These are phyloP conservation scores for Tulasnella sp. DNA, from an alignment of 768 basidiomycete species.

Conservation along the genomic window DNA sequence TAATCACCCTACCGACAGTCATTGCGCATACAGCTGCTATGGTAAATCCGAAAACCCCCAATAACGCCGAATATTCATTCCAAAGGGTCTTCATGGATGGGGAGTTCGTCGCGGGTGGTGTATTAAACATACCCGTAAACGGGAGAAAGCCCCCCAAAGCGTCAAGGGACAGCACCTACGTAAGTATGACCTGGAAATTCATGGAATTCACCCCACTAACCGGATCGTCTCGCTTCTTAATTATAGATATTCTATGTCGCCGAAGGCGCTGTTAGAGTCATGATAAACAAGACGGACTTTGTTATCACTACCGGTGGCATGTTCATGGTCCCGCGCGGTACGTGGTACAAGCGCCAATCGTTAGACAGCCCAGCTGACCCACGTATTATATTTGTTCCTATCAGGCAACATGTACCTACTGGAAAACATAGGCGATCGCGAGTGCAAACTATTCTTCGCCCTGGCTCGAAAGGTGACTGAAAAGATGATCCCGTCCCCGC, in stretches of 20 bases:
- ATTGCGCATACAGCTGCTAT: slow-evolving; percentile 67
- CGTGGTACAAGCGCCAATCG: slow-evolving; percentile 17
- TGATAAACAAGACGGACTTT: slow-evolving; percentile 68
- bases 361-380: neutral
- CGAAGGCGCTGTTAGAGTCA: slow-evolving; percentile 80
- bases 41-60: slow-evolving; percentile 50
- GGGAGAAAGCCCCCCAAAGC: slow-evolving; percentile 79
- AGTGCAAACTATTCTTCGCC: slow-evolving; percentile 81
- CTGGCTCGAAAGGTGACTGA: slow-evolving; percentile 55
- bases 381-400: neutral
- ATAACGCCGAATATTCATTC: slow-evolving; percentile 65
- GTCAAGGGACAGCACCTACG: slow-evolving; percentile 89
- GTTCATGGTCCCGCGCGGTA: slow-evolving; percentile 86
- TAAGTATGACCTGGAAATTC: slow-evolving; percentile 42
- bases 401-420: slow-evolving; percentile 85
- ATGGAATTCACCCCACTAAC: no score
- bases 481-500: slow-evolving; percentile 11
- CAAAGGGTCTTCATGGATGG: slow-evolving; percentile 89
- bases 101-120: slow-evolving; percentile 83
- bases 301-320: slow-evolving; percentile 72
- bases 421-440: slow-evolving; percentile 71
- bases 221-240: neutral
- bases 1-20: slow-evolving; percentile 36
- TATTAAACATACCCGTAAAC: slow-evolving; percentile 68
- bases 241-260: slow-evolving; percentile 66